These are phyloP conservation scores for Salix arbutifolia DNA, from an alignment of 345 rosid genomes.

Conservation along the genomic window DNA sequence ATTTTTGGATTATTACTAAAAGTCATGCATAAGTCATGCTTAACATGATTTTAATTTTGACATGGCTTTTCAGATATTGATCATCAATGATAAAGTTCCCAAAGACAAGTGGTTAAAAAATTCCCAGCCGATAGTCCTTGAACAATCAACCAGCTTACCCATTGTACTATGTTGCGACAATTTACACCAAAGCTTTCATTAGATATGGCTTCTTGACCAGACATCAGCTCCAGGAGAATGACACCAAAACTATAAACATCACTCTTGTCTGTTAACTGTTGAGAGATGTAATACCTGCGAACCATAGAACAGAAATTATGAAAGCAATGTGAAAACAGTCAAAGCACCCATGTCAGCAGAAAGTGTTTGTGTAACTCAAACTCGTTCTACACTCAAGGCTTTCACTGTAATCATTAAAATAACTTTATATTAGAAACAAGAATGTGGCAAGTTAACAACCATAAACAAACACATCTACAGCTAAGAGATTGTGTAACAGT, in stretches of 20 bases:
- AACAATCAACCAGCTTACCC: conserved; percentile 55
- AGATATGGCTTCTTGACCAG: conserved; percentile 95
- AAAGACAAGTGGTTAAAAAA: background rate
- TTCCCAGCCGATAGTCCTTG: background rate
- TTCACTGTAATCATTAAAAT: background rate
- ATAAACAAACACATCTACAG: background rate
- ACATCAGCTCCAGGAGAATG: conserved; percentile 90
- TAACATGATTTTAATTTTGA: background rate
- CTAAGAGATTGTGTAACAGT: background rate
- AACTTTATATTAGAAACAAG: background rate
- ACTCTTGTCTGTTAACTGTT: conserved; percentile 94
- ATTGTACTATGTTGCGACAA: conserved; percentile 96
- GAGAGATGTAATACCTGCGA: conserved; percentile 88
- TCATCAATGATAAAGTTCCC: background rate
- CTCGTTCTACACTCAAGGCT: background rate
- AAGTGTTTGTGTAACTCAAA: background rate
- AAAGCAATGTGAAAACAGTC: background rate
- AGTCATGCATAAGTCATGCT: background rate
- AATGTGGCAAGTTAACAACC: background rate
- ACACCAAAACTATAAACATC: conserved; percentile 98
- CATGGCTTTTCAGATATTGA: background rate
- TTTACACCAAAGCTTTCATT: conserved; percentile 81
- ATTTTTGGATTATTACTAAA: background rate
- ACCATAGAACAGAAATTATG: conserved; percentile 12
- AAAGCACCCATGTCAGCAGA: background rate